Evolutionary conservation across 306 rosid genomes (phyloP).

Genomic region (Inga oerstediana): DNA sequence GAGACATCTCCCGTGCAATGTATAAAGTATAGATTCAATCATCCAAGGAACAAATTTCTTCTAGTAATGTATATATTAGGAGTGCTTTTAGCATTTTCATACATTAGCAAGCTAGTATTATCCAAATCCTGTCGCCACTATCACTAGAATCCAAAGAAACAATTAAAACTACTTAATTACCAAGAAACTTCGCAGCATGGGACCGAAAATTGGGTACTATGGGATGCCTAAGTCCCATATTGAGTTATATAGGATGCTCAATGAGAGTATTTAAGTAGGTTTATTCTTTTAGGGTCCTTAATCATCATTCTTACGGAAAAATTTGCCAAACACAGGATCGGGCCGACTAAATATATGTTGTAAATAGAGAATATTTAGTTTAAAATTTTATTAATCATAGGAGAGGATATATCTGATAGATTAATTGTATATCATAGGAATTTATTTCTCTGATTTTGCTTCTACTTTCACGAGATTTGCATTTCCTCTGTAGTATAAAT

Average conservation of each 20-base stretch:
- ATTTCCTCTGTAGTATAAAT: not conserved
- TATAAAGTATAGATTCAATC: conserved; percentile 1
- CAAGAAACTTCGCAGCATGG: not conserved
- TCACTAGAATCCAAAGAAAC: conserved; percentile 14
- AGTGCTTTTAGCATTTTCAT: not conserved
- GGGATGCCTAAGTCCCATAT: not conserved
- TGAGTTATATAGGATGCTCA: not conserved
- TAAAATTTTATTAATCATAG: not conserved
- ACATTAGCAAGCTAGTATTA: not conserved
- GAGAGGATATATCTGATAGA: not conserved
- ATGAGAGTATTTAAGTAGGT: not conserved
- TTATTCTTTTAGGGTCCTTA: not conserved
- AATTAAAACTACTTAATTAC: conserved; percentile 4
- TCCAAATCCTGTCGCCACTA: conserved; percentile 10
- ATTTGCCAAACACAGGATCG: not conserved
- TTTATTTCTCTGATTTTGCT: not conserved
- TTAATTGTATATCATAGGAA: not conserved
- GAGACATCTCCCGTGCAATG: conserved; percentile 7
- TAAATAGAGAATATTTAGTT: not conserved
- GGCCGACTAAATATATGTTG: not conserved
- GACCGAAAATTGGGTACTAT: not conserved
- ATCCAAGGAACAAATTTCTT: conserved; percentile 8
- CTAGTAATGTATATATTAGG: not conserved
- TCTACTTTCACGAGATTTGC: not conserved
- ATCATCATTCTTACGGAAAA: not conserved